Base-by-base conservation (phyloP, 352 stramenopile species). In the Phytophthora citricola region DNA sequence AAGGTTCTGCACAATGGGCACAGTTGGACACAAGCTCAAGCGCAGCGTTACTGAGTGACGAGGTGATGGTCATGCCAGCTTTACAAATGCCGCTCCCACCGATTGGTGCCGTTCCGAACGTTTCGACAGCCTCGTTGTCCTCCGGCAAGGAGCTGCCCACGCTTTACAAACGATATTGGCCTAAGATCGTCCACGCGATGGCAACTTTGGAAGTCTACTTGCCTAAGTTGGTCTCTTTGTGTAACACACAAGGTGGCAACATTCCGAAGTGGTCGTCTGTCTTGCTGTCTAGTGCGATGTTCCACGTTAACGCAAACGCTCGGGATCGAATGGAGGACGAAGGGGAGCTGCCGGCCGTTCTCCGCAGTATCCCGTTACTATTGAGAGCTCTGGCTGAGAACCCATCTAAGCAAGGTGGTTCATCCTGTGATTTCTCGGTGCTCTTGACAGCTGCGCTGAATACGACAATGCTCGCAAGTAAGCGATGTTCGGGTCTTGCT, bases 111-210 rank as follows among this genome's bases (percentile, higher is more conserved):
- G 26, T 34, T 53, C 47, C 48, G 4, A 55, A 46, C 31, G 36
- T 55, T 38, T 26, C 67, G 55, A 27, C 46, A 5, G 10, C 43
- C 43, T 50, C 40, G 15, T 47, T 59, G 29, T 62, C 59, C 4
- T 32, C 49, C 9, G 57, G 51, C 0, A 77, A 81, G 22, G 52
- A 45, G 14, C 41, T 75, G 12, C 63, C 56, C 32, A 63, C 73
- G 15, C 53, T 87, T 22, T 89, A 79, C 50, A 89, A 87, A 45
- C 75, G 60, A 7, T 89, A 86, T 55, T 91, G 83, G 83, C 77
- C 83, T 11, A 63, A 69, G 53, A 85, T 90, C 50, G 60, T 78
- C 6, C 61, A 78, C 49, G 80, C 78, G 1, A 75, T 91, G 48
- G 76, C 76, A 41, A 50, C 54, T 26, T 34, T 67, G 2, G 66